phyloP scores from a whole-genome alignment of 305 asterid genomes.

The Fraxinus sp. region DNA sequence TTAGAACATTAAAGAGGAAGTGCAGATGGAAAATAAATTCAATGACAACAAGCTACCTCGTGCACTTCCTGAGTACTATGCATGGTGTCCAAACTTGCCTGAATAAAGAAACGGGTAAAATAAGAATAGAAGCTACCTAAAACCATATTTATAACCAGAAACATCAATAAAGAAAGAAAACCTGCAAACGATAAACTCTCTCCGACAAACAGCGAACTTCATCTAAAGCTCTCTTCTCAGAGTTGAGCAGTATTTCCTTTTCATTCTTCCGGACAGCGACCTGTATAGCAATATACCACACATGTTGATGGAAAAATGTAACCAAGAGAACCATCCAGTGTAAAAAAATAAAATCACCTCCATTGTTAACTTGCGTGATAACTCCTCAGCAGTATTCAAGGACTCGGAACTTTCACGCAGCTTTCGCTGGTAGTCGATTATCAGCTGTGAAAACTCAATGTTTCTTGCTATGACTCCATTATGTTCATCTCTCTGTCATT shows the following conservation, averaged over 20 bases:
- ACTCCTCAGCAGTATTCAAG: slow-evolving; percentile 59
- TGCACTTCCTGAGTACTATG: slow-evolving; percentile 85
- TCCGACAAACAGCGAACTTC: slow-evolving; percentile 81
- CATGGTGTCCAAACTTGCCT: slow-evolving; percentile 85
- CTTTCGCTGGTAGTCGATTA: slow-evolving; percentile 75
- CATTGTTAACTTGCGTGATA: slow-evolving; percentile 62
- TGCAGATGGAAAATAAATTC: slow-evolving; percentile 4
- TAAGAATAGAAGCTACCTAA: slow-evolving; percentile 12
- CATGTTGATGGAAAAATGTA: background rate
- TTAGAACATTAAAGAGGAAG: background rate
- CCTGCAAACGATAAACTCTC: slow-evolving; percentile 91
- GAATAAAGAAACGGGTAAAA: slow-evolving; percentile 19
- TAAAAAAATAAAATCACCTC: slow-evolving; percentile 49
- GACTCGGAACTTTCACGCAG: slow-evolving; percentile 86
- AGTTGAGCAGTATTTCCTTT: slow-evolving; percentile 61
- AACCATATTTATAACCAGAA: background rate
- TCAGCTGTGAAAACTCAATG: slow-evolving; percentile 82
- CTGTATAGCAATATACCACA: slow-evolving; percentile 32
- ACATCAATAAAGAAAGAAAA: slow-evolving; percentile 15
- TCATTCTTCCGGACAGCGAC: slow-evolving; percentile 70
- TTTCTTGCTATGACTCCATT: slow-evolving; percentile 69
- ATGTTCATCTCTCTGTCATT: slow-evolving; percentile 62
- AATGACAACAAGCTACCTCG: slow-evolving; percentile 48
- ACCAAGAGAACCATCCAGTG: background rate
- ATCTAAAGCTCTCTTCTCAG: slow-evolving; percentile 91